These are phyloP conservation scores for Coniochaeta sp. DNA, from an alignment of 2,329 filamentous ascomycete genomes.

Conservation along the genomic window DNA sequence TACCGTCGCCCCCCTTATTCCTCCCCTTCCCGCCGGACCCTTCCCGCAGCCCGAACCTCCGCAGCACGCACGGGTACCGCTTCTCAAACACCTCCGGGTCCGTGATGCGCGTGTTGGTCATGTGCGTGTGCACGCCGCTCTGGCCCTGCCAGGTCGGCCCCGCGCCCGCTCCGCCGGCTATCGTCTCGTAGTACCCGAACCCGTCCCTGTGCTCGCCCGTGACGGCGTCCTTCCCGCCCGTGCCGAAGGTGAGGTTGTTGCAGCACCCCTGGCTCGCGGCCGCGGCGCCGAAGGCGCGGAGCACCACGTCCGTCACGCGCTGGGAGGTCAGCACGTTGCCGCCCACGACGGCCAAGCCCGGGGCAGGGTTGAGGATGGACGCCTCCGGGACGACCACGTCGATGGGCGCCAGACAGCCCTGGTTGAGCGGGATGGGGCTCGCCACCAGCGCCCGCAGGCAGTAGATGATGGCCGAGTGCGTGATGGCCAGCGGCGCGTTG, in stretches of 20 bases:
- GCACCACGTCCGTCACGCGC: conserved; percentile 24
- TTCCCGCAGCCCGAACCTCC: conserved; percentile 14
- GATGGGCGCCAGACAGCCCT: conserved; percentile 28
- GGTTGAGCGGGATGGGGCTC: conserved; percentile 29
- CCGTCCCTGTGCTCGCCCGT: conserved; percentile 16
- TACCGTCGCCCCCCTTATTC: conserved; percentile 22
- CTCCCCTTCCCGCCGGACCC: conserved; percentile 19
- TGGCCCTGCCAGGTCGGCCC: conserved; percentile 20
- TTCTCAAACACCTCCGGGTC: conserved; percentile 23
- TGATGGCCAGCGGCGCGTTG: conserved; percentile 10
- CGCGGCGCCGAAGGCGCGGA: conserved; percentile 18
- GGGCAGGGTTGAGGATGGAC: conserved; percentile 23
- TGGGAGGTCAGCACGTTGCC: conserved; percentile 28
- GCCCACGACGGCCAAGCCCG: conserved; percentile 25
- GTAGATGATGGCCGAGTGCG: conserved; percentile 28
- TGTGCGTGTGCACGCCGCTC: conserved; percentile 17
- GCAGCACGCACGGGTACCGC: conserved; percentile 21
- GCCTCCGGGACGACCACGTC: conserved; percentile 23
- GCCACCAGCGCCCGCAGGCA: conserved; percentile 26
- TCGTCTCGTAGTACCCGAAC: conserved; percentile 28
- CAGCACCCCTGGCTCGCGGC: conserved; percentile 20
- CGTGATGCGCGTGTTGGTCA: conserved; percentile 20
- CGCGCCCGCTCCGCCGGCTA: conserved; percentile 24
- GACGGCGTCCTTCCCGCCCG: not conserved
- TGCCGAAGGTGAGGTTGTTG: conserved; percentile 21